Percentiles rank a stretch among this genome's conserved stretches.
Conservation (phyloP, 139 green algal species). For the Volvox reticuliferus region DNA sequence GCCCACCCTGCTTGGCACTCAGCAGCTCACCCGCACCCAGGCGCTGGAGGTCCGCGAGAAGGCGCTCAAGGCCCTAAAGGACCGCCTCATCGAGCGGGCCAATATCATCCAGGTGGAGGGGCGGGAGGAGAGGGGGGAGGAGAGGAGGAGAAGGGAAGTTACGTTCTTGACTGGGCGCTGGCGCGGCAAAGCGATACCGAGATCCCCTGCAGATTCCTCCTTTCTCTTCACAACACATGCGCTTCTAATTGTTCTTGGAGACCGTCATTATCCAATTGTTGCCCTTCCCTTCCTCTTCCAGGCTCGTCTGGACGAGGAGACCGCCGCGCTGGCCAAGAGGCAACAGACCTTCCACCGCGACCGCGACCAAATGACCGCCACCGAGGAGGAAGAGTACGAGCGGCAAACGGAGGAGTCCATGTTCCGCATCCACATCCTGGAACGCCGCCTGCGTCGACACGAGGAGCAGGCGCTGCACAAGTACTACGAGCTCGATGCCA, state of each 20-base stretch:
- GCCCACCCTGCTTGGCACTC: conserved; percentile 71
- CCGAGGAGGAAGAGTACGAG: conserved; percentile 90
- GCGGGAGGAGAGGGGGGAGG: background rate
- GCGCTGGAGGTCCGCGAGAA: conserved; percentile 77
- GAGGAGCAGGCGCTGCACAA: conserved; percentile 89
- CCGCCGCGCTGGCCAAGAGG: conserved; percentile 73
- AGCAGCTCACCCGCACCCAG: conserved; percentile 72
- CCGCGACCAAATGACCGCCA: conserved; percentile 79
- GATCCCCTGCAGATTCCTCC: background rate
- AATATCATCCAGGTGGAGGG: conserved; percentile 86
- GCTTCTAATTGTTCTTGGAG: background rate
- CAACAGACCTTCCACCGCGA: conserved; percentile 86
- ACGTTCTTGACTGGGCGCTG: background rate
- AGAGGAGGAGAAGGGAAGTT: background rate
- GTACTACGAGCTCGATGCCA: conserved; percentile 88
- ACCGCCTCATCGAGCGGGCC: conserved; percentile 86
- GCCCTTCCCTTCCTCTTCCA: conserved; percentile 28
- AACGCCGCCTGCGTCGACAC: conserved; percentile 86
- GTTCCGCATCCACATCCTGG: conserved; percentile 81
- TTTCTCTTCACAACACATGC: background rate
- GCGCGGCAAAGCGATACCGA: background rate
- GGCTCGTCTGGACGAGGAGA: conserved; percentile 87
- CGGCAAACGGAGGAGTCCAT: conserved; percentile 74
- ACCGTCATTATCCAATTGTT: background rate
- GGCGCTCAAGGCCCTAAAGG: conserved; percentile 86